phyloP scores from a whole-genome alignment of 768 basidiomycete genomes.

The Tephrocybe sp. region DNA sequence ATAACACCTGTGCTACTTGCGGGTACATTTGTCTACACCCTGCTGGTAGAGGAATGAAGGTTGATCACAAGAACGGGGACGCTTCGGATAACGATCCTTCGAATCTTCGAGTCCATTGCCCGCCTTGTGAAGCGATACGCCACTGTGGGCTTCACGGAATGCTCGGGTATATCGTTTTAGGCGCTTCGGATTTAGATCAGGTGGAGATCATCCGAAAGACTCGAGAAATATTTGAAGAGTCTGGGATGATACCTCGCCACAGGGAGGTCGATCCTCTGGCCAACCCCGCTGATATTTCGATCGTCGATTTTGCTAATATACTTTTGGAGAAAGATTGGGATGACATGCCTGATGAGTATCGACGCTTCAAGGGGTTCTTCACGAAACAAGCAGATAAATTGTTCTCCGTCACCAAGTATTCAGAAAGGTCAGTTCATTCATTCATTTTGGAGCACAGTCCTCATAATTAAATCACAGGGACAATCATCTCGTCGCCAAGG shows the following conservation, averaged over 20 bases:
- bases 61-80: constrained; percentile 12
- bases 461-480: too few relatives aligned
- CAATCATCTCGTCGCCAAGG: too few relatives aligned
- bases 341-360: constrained; percentile 1
- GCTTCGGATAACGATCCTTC: constrained; percentile 11
- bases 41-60: constrained; percentile 6
- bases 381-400: background rate
- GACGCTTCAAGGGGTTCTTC: constrained; percentile 9
- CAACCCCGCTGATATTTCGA: background rate
- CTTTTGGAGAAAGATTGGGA: constrained; percentile 4
- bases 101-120: constrained; percentile 13
- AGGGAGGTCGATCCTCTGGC: constrained; percentile 14
- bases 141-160: constrained; percentile 12
- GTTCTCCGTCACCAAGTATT: background rate
- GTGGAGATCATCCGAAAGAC: constrained; percentile 18
- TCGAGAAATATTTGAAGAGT: constrained; percentile 11
- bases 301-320: constrained; percentile 5
- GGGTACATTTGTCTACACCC: constrained; percentile 6
- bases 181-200: constrained; percentile 15
- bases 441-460: background rate
- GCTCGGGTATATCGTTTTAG: constrained; percentile 2
- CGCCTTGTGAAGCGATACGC: constrained; percentile 15
- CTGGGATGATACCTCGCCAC: constrained; percentile 13
- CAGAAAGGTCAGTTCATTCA: background rate
- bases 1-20: constrained; percentile 15